A percentile compares a stretch with the other conserved stretches of the same genome.
Evolutionary conservation across 768 basidiomycete species (phyloP).

Genomic region (Ramaria rubella): DNA sequence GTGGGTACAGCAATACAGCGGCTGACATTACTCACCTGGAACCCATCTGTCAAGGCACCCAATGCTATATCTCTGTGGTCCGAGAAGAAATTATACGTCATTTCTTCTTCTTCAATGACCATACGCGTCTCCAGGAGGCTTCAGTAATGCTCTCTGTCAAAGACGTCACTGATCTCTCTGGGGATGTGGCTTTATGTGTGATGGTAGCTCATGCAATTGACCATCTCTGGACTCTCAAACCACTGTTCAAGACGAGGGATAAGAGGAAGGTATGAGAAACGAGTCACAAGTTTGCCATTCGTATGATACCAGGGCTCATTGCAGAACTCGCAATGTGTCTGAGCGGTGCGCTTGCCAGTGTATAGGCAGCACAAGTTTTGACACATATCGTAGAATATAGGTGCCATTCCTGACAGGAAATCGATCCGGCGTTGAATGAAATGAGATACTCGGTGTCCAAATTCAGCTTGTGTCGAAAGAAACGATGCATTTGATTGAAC

Average conservation of each 20-base stretch:
- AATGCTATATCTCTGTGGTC: constrained; percentile 37
- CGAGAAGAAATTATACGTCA: constrained; percentile 29
- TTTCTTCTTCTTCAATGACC: constrained; percentile 20
- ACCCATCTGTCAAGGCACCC: constrained; percentile 38
- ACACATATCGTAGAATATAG: constrained; percentile 36
- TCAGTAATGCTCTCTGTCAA: constrained; percentile 30
- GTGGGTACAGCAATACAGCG: neutral
- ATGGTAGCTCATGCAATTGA: constrained; percentile 26
- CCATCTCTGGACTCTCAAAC: constrained; percentile 18
- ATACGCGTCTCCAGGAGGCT: constrained; percentile 20
- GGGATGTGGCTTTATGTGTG: constrained; percentile 17
- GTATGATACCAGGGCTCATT: constrained; percentile 20
- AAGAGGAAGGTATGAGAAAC: constrained; percentile 34
- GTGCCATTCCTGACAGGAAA: constrained; percentile 29
- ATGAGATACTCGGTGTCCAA: constrained; percentile 1
- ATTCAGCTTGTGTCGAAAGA: constrained; percentile 1
- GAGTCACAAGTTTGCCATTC: constrained; percentile 18
- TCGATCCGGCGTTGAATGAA: constrained; percentile 16
- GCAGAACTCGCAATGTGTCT: constrained; percentile 32
- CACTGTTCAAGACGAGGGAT: constrained; percentile 29
- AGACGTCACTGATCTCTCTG: constrained; percentile 28
- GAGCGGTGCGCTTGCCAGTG: constrained; percentile 25
- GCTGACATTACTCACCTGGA: constrained; percentile 12
- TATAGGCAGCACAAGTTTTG: constrained; percentile 35
- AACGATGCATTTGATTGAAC: neutral